Evolutionary conservation across 495 filamentous ascomycete species (phyloP), one percentile per base, ranked within the genome.

Genomic region (Podospora sp.): DNA sequence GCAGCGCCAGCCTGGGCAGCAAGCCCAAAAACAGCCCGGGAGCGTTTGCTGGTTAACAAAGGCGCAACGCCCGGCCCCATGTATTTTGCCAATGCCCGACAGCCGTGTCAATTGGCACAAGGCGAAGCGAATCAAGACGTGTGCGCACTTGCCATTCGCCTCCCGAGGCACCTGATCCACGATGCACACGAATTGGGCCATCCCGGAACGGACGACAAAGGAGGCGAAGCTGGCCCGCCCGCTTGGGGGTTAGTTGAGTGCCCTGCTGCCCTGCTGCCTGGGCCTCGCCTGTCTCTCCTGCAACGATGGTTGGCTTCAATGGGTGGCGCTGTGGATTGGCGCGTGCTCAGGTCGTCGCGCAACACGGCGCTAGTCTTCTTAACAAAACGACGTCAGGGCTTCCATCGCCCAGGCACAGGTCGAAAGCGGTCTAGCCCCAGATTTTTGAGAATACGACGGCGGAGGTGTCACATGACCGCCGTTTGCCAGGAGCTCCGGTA

Each of bases 381-480:
- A 55, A 58, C 59, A 22, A 63, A 63, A 63, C 70, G 70, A 72
- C 71, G 71, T 73, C 71, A 73, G 71, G 70, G 70, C 63, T 65
- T 55, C 40, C 40, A 46, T 46, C 35, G 25, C 24, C 64, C 69
- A 68, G 66, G 59, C 35, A 66, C 63, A 57, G 60, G 8, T 62
- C 58, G 25, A 52, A 50, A 62, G 16, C 57, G 46, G n/a, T 22
- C 36, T 36, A 61, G 51, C 63, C 25, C 40, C 3, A 24, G 14
- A 36, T 3, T 14, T 20, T 25, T 25, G 36, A 60, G 14, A 16
- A 40, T 20, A 11, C 21, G 33, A 26, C 66, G 26, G 57, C 26
- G 53, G 26, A 27, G 22, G 26, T 24, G 35, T 62, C 60, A 62
- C 60, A 50, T 62, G 60, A 62, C 35, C n/a, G 29, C 29, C 29